Base-by-base conservation (phyloP, 2,329 filamentous ascomycete genomes). In the Penicillium sp. region DNA sequence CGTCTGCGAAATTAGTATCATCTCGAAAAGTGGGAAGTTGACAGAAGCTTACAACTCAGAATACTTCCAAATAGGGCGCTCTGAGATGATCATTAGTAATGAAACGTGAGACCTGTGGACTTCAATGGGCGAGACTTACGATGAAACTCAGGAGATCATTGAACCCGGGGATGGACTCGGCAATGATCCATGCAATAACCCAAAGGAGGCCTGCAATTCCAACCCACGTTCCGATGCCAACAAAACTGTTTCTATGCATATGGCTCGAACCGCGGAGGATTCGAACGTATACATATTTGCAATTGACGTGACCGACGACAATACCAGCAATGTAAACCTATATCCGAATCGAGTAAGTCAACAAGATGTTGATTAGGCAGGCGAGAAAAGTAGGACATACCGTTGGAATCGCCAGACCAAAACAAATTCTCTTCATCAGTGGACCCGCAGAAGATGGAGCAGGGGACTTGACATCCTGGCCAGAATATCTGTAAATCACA, bases 111-210 rank as follows among this genome's bases (percentile, higher is more conserved):
- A 24, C 18, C 1, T 4, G 27, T 44, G 14, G 14, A 24, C 31
- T 3, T 16, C 21, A 8, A 2, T 1, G 27, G 5, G 11, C 1
- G 27, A 36, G 34, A 48, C 56, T 21, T 67, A 69, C 57, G 62
- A 88, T 81, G 24, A 89, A 71, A 5, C 82, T 83, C 29, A 89
- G 73, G n/a, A 89, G 72, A 45, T 83, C 78, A 62, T 83, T 83
- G 73, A 89, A 90, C 48, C 83, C 81, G 1, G 87, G 87, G 4
- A 89, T 84, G 0, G 83, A 83, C 69, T 87, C 83, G 8, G 87
- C 85, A 53, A 90, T 84, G 51, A 89, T 66, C 77, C 83, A 87
- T 1, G 84, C 83, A 16, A 86, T 58, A 4, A 81, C 63, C 82
- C 85, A 88, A n/a, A 82, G 69, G 14, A 65, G 68, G 0, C 77